A percentile compares a stretch with the other conserved stretches of the same genome.
Conservation (phyloP, 768 basidiomycete species). For the Calocybe cyanea region DNA sequence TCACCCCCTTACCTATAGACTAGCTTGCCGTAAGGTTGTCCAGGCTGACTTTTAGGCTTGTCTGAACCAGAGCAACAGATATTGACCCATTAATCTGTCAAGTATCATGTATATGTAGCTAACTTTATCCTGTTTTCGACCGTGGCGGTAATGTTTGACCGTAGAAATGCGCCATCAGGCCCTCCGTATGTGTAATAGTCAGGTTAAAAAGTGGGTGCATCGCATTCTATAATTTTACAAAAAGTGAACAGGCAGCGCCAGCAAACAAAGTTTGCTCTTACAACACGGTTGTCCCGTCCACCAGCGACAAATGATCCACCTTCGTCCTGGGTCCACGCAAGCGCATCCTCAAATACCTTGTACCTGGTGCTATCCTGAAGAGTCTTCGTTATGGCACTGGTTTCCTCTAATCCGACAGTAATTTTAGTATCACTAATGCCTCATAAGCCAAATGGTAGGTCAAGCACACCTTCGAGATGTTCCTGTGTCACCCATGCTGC, state of each 20-base stretch:
- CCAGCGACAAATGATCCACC: constrained; percentile 56
- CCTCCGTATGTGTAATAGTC: constrained; percentile 62
- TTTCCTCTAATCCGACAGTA: constrained; percentile 26
- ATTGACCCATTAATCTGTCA: too few relatives aligned
- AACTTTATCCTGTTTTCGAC: constrained; percentile 3
- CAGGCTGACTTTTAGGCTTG: too few relatives aligned
- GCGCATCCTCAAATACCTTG: constrained; percentile 45
- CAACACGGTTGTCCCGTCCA: constrained; percentile 57
- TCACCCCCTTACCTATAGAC: too few relatives aligned
- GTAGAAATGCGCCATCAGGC: constrained; percentile 73
- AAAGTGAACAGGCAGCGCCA: neutral
- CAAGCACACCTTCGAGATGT: constrained; percentile 5
- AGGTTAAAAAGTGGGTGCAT: constrained; percentile 79
- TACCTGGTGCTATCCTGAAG: constrained; percentile 18
- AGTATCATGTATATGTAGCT: too few relatives aligned
- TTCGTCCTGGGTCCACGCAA: constrained; percentile 69
- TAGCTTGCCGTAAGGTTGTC: too few relatives aligned
- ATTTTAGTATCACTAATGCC: neutral
- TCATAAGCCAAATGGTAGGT: neutral
- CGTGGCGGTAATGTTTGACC: constrained; percentile 46
- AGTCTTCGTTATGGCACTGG: constrained; percentile 31
- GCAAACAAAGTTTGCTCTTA: constrained; percentile 29
- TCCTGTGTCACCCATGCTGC: constrained; percentile 32
- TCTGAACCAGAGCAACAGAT: too few relatives aligned
- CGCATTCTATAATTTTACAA: constrained; percentile 55